Evolutionary conservation across 805 yeast genomes (phyloP), one percentile per base, ranked within the genome.

Genomic region (Pichia rugopelliculosa): DNA sequence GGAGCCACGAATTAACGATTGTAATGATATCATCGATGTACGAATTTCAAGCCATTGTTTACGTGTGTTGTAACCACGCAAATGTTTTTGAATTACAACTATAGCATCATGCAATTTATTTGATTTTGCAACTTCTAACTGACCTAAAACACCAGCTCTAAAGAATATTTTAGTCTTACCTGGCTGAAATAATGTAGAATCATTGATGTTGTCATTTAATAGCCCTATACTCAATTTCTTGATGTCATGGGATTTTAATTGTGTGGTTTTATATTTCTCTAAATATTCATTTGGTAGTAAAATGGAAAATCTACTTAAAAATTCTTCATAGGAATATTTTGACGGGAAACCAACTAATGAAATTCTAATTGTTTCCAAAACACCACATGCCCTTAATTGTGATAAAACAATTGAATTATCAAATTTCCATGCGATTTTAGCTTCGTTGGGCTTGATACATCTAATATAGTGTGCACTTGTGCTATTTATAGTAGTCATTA

Each of bases 281-380:
- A 90, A 84, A 49, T 77, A 75, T 26, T 72, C 70, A 0, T 95
- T 82, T 33, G 80, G 77, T 26, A 88, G 79, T 49, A 91, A 73
- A 59, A 90, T 80, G 58, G 87, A 87, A 64, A 89, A 91, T 61
- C 96, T 79, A 52, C 81, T 77, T 20, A 90, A 93, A 71, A 91
- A 91, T 60, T 93, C 98, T 44, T 81, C 88, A 61, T 87, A 91
- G 1, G 96, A 80, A 86, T 96, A 88, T 62, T 96, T 76, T 0
- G 96, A 84, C n/a, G 98, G 99, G 75, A 90, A 91, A 26, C 99
- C 99, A 42, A 96, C 97, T 69, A 96, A 88, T 1, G 97, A 90
- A 39, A 91, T 91, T 59, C 96, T 74, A 60, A 91, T 91, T 1
- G 99, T 91, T 65, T 91, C 99, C 56, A 91, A 73, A 40, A 91